phyloP scores from a whole-genome alignment of 2,329 filamentous ascomycete species.

The Pseudogymnoascus verrucosus region DNA sequence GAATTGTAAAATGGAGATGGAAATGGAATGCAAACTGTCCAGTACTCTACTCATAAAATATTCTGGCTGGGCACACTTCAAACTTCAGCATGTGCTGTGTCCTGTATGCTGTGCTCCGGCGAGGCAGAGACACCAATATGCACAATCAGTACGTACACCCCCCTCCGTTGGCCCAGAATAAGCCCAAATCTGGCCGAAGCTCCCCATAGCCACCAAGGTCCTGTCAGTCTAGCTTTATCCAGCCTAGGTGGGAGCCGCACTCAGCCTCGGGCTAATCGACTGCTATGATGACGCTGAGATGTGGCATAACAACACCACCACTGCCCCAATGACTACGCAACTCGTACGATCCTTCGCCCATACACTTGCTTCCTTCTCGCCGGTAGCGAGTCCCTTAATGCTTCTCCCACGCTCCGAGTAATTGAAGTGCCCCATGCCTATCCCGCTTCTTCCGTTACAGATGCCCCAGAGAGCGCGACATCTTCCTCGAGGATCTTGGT shows the following conservation, averaged over 20 bases:
- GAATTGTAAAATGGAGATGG: background rate
- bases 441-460: background rate
- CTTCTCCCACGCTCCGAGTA: background rate
- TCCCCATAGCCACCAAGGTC: slow-evolving; percentile 5
- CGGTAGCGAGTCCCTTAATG: slow-evolving; percentile 2
- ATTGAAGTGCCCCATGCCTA: background rate
- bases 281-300: slow-evolving; percentile 1
- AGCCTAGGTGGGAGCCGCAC: background rate
- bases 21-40: background rate
- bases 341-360: background rate
- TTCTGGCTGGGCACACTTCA: background rate
- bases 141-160: background rate
- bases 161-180: slow-evolving; percentile 1
- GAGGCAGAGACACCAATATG: slow-evolving; percentile 3
- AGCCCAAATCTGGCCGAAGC: slow-evolving; percentile 1
- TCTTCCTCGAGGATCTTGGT: background rate
- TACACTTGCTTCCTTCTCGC: background rate
- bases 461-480: background rate
- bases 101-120: background rate
- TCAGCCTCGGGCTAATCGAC: slow-evolving; percentile 6
- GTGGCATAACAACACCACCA: slow-evolving; percentile 1
- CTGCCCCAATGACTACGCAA: slow-evolving; percentile 7
- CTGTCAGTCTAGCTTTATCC: background rate
- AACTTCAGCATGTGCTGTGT: background rate
- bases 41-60: background rate